Percentiles rank a stretch among this genome's conserved stretches.
phyloP scores from a whole-genome alignment of 2,329 filamentous ascomycete genomes.

The Leptographium lundbergii region DNA sequence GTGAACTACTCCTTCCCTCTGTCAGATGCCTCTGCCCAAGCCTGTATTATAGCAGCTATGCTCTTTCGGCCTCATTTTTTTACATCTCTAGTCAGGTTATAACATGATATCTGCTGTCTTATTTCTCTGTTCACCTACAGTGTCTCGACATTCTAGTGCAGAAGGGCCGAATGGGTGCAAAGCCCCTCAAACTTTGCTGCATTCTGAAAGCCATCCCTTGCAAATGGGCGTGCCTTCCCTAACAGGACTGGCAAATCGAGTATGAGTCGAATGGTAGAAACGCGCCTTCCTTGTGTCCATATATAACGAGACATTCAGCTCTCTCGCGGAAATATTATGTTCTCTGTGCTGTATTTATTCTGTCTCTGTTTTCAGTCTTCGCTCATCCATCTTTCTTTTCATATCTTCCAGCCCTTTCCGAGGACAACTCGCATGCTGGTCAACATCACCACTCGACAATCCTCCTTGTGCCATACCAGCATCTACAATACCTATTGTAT shows the following conservation, averaged over 20 bases:
- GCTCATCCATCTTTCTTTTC: not conserved
- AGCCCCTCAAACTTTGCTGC: not conserved
- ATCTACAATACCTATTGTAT: no score
- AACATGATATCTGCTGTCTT: not conserved
- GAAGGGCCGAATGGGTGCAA: not conserved
- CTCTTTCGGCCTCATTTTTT: not conserved
- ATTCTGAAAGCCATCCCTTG: not conserved
- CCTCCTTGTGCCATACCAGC: no score
- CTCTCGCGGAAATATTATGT: not conserved
- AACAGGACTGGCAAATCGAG: not conserved
- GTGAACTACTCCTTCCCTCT: not conserved
- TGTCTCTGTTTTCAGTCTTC: not conserved
- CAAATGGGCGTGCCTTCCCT: not conserved
- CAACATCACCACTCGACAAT: no score
- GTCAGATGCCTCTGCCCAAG: not conserved
- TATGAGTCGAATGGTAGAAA: not conserved
- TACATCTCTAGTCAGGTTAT: not conserved
- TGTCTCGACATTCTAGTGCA: not conserved
- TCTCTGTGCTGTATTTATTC: not conserved
- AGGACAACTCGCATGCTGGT: no score
- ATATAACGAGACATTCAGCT: not conserved
- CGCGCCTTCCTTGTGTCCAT: not conserved
- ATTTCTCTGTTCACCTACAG: not conserved
- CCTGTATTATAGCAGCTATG: not conserved
- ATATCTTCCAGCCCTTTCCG: not conserved